Base-by-base conservation (phyloP, 2,329 filamentous ascomycete genomes). In the Aspergillus sp. region DNA sequence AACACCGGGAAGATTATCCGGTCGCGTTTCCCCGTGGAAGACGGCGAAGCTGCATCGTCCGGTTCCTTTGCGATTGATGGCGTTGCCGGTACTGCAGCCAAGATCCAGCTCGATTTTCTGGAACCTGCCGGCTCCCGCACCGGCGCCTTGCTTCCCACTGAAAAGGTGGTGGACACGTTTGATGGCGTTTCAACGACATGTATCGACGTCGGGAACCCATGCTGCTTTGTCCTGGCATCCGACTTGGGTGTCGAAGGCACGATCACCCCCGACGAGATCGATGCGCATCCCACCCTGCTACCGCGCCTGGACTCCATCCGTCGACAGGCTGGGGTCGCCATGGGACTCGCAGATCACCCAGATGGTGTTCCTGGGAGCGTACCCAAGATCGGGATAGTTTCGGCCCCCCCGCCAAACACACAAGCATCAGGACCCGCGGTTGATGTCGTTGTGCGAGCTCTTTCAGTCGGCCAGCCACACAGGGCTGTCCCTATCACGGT, bases 1-100 rank as follows among this genome's bases (percentile, higher is more conserved):
- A 90, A 90, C 60, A 90, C 87, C 0, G 71, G 72, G 16, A 89
- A 89, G 63, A 66, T 85, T 22, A 82, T 89, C 51, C 69, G 79
- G 40, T 77, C 82, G 1, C 79, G 73, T 0, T 88, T 88, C 57
- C 70, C 74, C 0, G 74, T 85, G 2, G 64, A 70, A 0, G 76
- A 75, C 1, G 75, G 71, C 0, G 75, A 81, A 52, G 74, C 80
- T 2, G 75, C 75, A 2, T 71, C 76, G 2, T 55, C 71, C 7
- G 85, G 84, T 0, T 74, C 80, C 10, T 86, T 85, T 61, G 68
- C 72, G 1, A 86, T 88, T 56, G 85, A 86, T 60, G 86, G 85
- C 0, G 85, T 88, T 0, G 72, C 81, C 2, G 84, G 84, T 0
- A 79, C 74, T 0, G 81, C 74, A 0, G 79, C 84, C 0, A 76